phyloP scores from a whole-genome alignment of 371 early-diverging fungal species.

The Dichotomocladium elegans region DNA sequence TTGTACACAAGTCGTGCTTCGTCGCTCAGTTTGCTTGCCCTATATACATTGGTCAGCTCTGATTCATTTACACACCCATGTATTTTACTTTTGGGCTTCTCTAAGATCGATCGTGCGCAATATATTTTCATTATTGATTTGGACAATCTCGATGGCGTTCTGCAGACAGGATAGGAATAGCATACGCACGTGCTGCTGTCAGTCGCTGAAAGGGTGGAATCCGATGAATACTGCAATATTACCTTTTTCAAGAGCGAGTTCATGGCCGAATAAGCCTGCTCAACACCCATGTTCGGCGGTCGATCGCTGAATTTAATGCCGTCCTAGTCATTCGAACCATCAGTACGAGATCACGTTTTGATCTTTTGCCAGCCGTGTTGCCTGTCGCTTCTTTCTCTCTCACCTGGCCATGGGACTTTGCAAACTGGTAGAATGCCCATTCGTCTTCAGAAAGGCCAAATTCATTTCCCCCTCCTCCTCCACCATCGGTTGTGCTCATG shows the following conservation, averaged over 20 bases:
- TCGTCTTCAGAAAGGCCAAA: conserved; percentile 12
- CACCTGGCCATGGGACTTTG: conserved; percentile 4
- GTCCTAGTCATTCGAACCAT: neutral
- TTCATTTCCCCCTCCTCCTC: conserved; percentile 7
- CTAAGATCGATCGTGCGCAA: conserved; percentile 31
- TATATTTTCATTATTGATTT: conserved; percentile 38
- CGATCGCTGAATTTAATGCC: conserved; percentile 42
- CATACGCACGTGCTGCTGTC: too few relatives aligned
- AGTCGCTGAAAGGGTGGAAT: neutral
- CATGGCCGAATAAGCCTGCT: conserved; percentile 43
- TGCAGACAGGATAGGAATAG: neutral
- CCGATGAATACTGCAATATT: neutral
- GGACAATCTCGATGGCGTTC: conserved; percentile 27
- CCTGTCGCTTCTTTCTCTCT: neutral
- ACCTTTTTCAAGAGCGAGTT: conserved; percentile 52
- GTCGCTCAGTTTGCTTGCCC: conserved; percentile 39
- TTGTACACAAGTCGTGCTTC: conserved; percentile 71
- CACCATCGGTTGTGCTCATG: too few relatives aligned
- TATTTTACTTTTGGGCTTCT: conserved; percentile 38
- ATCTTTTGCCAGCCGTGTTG: neutral
- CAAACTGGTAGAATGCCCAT: conserved; percentile 16
- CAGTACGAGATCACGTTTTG: neutral
- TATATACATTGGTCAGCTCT: conserved; percentile 4
- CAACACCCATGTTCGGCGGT: conserved; percentile 38
- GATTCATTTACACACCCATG: neutral